These are phyloP conservation scores for Magnaporthales sp. DNA, from an alignment of 2,329 filamentous ascomycete genomes.

Conservation along the genomic window DNA sequence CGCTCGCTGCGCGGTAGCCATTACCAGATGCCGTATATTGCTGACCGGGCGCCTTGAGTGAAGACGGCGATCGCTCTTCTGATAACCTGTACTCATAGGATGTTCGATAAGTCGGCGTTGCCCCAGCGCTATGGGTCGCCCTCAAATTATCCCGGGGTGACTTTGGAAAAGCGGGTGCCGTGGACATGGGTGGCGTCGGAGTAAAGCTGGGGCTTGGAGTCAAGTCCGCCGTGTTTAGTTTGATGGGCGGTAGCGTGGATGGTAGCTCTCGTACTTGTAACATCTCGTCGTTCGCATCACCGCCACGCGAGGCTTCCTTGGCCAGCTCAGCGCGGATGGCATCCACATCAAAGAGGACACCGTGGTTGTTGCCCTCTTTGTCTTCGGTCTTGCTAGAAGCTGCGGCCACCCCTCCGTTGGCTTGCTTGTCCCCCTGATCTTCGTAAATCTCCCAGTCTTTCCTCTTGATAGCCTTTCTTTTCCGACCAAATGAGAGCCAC, in stretches of 20 bases:
- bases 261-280: conserved; percentile 70
- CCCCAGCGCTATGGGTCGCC: conserved; percentile 39
- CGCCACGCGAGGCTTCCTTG: conserved; percentile 43
- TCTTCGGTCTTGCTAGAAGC: conserved; percentile 32
- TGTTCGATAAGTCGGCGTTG: conserved; percentile 13
- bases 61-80: conserved; percentile 18
- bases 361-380: conserved; percentile 42
- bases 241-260: conserved; percentile 85
- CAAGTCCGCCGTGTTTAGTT: conserved; percentile 47
- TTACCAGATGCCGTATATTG: conserved; percentile 8
- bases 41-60: conserved; percentile 6
- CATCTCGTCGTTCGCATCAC: conserved; percentile 24
- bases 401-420: conserved; percentile 9
- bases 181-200: conserved; percentile 14
- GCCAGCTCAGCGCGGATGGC: conserved; percentile 84
- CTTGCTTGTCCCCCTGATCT: conserved; percentile 35
- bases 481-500: conserved; percentile 74
- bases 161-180: conserved; percentile 17
- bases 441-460: conserved; percentile 95
- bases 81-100: conserved; percentile 13
- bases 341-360: conserved; percentile 88
- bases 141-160: conserved; percentile 27
- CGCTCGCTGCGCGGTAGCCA: conserved; percentile 6
- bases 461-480: conserved; percentile 64
- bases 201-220: conserved; percentile 18